Base-by-base conservation (phyloP, 2,329 filamentous ascomycete species). In the Ramichloridium luteum region DNA sequence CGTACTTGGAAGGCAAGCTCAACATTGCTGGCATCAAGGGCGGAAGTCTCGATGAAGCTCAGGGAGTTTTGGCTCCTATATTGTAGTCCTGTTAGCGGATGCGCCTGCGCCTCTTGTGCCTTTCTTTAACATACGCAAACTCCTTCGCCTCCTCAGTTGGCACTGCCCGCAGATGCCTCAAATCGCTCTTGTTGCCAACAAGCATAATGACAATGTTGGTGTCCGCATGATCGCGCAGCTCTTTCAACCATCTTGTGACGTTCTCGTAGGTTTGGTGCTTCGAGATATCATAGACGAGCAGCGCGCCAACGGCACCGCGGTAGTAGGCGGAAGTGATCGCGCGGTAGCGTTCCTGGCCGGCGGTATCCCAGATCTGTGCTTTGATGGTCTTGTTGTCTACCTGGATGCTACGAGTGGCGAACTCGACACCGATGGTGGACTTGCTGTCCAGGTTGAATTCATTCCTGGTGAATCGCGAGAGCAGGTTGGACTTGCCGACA, bases 371-470 rank as follows among this genome's bases (percentile, higher is more conserved):
- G 55, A 98, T 98, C 70, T 98, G 90, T 51, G 90, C 90, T 73
- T 98, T 98, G 77, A 98, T 98, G 44, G 90, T 98, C 74, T 98
- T 98, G 57, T 82, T 81, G 65, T 98, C 90, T 55, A 98, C 90
- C 65, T 96, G 88, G 59, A 98, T 98, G 48, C 85, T 94, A 45
- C 90, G 79, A 50, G 90, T 98, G 52, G 92, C 90, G 60, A 98
- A 98, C 67, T 98, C 90, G 61, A 98, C 90, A 54, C 90, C 90
- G 65, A 98, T 98, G 51, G 90, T 98, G 44, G 90, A 96, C 76
- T 98, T 96, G 61, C 88, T 93, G 67, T 98, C 90, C 47, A 96
- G 74, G 67, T 96, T 96, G 80, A 98, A 98, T 67, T 98, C 90
- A 64, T 98, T 96, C 60, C 90, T 85, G 52, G 90, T 96, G 75